These are phyloP conservation scores for Cercophora sp. DNA, from an alignment of 495 filamentous ascomycete genomes.

Conservation along the genomic window DNA sequence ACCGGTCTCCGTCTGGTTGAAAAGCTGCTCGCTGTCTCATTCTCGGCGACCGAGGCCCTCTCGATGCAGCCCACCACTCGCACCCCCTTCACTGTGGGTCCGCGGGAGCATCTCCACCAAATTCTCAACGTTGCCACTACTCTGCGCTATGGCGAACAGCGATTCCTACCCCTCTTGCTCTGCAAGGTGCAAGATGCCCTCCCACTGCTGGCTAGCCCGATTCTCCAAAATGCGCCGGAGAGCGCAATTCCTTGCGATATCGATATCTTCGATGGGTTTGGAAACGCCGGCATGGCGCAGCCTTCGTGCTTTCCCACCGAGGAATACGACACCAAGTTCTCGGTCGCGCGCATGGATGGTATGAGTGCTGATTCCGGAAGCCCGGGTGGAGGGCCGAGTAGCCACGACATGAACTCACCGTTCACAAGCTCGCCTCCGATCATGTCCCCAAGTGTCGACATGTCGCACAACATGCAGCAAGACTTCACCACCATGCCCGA, in stretches of 20 bases:
- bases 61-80: slow-evolving; percentile 57
- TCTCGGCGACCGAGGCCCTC: slow-evolving; percentile 69
- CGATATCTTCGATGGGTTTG: slow-evolving; percentile 58
- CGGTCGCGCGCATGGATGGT: slow-evolving; percentile 38
- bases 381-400: slow-evolving; percentile 29
- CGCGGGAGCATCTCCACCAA: slow-evolving; percentile 68
- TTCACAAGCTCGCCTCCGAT: slow-evolving; percentile 42
- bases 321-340: slow-evolving; percentile 33
- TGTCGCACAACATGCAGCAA: slow-evolving; percentile 25
- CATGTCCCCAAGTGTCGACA: slow-evolving; percentile 42
- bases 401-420: slow-evolving; percentile 42
- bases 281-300: slow-evolving; percentile 47
- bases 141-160: slow-evolving; percentile 65
- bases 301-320: slow-evolving; percentile 32
- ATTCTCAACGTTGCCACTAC: slow-evolving; percentile 61
- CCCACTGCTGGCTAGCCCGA: slow-evolving; percentile 53
- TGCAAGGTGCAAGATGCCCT: slow-evolving; percentile 65
- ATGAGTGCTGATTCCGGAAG: slow-evolving; percentile 36
- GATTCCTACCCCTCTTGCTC: slow-evolving; percentile 67
- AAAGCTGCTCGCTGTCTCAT: slow-evolving; percentile 73
- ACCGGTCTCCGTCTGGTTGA: slow-evolving; percentile 66
- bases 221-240: slow-evolving; percentile 52
- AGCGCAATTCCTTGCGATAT: slow-evolving; percentile 34
- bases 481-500: slow-evolving; percentile 44
- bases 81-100: slow-evolving; percentile 58